Evolutionary conservation across 176 grass and related monocot genomes (phyloP), one percentile per base, ranked within the genome.

Genomic region (Secale cereale): DNA sequence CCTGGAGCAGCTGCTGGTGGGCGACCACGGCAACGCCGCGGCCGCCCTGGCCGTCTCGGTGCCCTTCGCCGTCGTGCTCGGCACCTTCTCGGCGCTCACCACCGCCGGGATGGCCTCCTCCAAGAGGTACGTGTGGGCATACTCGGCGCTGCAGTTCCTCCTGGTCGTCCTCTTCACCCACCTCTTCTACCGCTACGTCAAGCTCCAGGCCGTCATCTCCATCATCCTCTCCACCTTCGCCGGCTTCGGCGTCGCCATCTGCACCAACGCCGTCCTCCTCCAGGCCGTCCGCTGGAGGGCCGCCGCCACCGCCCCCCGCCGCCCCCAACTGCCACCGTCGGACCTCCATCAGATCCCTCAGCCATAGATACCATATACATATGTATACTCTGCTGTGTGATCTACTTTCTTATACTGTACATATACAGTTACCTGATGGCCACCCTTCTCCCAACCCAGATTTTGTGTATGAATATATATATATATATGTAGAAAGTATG

Each of bases 1-100:
- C 88, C 83, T 94, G 62, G 92, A 94, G 59, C 92, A 91, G 69
- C 86, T 94, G 31, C 89, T 91, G 83, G 89, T 93, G 33, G 84
- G 32, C 33, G 84, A 86, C 36, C 88, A 90, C 40, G 88, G 88
- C 43, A 52, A 52, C 48, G 83, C 88, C 0, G 84, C 88, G 2
- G 84, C 84, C 0, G 88, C 88, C 1, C 79, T 90, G 3, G 84
- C 88, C 33, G 83, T 90, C 59, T 90, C 88, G 0, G 16, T 83
- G 28, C 88, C 88, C 14, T 90, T 90, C 28, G 83, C 79, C 14
- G 78, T 74, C 67, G 84, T 90, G 57, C 84, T 90, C 8, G 88
- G 88, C 32, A 84, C 86, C 66, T 86, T 83, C 84, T 90, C 84
- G 56, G 72, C 88, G 3, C 74, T 90, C 17, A 86, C 84, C 65